Evolutionary conservation across 2,329 filamentous ascomycete species (phyloP), one percentile per base, ranked within the genome.

Genomic region (Fusarium sublunatum): DNA sequence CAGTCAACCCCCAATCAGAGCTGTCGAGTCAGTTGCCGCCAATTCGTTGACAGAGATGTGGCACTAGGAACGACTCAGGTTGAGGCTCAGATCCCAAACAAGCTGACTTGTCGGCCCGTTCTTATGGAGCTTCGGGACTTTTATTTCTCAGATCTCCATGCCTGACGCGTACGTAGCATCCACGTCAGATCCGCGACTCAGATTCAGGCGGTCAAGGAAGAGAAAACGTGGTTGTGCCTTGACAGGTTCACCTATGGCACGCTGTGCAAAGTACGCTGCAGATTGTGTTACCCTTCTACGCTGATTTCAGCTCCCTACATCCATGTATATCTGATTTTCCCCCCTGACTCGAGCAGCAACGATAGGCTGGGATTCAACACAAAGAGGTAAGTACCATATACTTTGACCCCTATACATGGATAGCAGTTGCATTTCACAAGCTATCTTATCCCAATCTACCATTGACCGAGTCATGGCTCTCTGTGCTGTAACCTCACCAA

Each of bases 51-150:
- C 45, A 31, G 47, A 35, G 40, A 36, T 53, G 40, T 52, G 39
- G 56, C 39, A 50, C 57, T 35, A 28, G 50, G 26, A 47, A 51
- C 62, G 45, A 59, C 48, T 52, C 52, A 63, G 48, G 43, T 49
- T 31, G 38, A 40, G 38, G 15, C 38, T 44, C 43, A 55, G 47
- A 47, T 46, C 53, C 62, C 53, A 49, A 54, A 40, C 32, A 31
- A 66, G 62, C 62, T 66, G 62, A 64, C 41, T 42, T 63, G 44
- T 65, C 62, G 62, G 62, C 31, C 62, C 62, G 62, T 59, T 38
- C 31, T 28, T 36, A 25, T 28, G 51, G 46, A 39, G 46, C 49
- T 15, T 63, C 57, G 52, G 52, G 40, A n/a, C 45, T 15, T 51
- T 57, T 19, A 19, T 15, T 50, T 44, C 35, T 38, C n/a, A 29